These are phyloP conservation scores for Boletus rubroflammeus DNA, from an alignment of 768 basidiomycete species.

Conservation along the genomic window DNA sequence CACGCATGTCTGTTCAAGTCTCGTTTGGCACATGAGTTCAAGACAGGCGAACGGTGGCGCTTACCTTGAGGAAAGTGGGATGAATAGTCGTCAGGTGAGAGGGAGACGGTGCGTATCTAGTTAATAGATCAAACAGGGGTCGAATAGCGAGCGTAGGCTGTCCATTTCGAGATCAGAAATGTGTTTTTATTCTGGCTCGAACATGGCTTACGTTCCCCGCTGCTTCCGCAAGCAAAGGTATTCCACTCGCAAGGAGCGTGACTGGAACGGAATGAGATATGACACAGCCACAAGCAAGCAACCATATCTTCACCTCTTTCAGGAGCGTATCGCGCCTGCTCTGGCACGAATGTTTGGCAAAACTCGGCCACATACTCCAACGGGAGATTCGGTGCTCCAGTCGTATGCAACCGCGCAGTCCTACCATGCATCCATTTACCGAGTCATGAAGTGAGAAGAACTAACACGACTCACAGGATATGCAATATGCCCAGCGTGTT, in stretches of 20 bases:
- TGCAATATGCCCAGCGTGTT: slow-evolving; percentile 68
- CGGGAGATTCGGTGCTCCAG: slow-evolving; percentile 38
- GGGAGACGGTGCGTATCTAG: slow-evolving; percentile 54
- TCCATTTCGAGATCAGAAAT: slow-evolving; percentile 19
- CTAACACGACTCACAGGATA: slow-evolving; percentile 55
- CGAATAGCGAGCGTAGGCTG: slow-evolving; percentile 48
- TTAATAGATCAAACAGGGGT: slow-evolving; percentile 57
- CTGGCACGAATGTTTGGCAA: slow-evolving; percentile 57
- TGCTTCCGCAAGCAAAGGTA: slow-evolving; percentile 46
- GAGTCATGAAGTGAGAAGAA: background rate
- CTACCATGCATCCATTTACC: slow-evolving; percentile 30
- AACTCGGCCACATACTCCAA: slow-evolving; percentile 50
- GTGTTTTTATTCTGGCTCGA: background rate
- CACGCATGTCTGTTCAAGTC: slow-evolving; percentile 51
- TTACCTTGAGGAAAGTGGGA: slow-evolving; percentile 59
- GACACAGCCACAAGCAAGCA: background rate
- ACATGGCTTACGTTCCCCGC: slow-evolving; percentile 49
- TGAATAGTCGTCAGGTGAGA: slow-evolving; percentile 71
- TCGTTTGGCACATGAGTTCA: background rate
- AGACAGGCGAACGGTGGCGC: slow-evolving; percentile 15
- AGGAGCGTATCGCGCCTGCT: slow-evolving; percentile 62
- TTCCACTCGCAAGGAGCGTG: slow-evolving; percentile 61
- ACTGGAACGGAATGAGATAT: slow-evolving; percentile 40
- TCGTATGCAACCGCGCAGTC: slow-evolving; percentile 51
- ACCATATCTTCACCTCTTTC: slow-evolving; percentile 51